Evolutionary conservation across 441 rosid species (phyloP).

Genomic region (Syzygium malaccense): DNA sequence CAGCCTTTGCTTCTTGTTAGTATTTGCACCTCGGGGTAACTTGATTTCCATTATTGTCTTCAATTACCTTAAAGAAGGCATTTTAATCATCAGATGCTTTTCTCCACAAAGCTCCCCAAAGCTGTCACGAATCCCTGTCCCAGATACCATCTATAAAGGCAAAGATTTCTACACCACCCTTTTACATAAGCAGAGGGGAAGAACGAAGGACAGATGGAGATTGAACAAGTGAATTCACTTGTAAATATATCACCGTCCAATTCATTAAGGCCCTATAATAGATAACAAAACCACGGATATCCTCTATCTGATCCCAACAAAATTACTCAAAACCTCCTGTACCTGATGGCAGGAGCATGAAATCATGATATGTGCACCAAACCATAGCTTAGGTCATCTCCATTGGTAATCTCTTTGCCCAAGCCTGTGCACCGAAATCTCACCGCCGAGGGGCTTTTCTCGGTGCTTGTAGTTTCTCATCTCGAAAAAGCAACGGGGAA

Average conservation of each 20-base stretch:
- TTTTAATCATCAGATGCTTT: background rate
- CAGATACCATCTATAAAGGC: background rate
- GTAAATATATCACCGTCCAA: background rate
- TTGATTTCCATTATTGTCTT: background rate
- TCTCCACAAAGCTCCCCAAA: background rate
- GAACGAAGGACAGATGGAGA: background rate
- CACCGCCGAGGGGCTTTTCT: background rate
- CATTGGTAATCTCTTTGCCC: background rate
- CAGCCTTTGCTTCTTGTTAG: background rate
- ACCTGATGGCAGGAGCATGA: background rate
- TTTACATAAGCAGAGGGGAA: background rate
- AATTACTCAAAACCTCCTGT: background rate
- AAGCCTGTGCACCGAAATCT: background rate
- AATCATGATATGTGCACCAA: background rate
- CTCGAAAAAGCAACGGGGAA: background rate
- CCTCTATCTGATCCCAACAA: background rate
- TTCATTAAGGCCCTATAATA: background rate
- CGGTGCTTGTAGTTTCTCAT: background rate
- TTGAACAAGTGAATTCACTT: background rate
- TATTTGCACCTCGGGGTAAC: background rate
- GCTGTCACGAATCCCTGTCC: background rate
- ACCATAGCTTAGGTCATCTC: background rate
- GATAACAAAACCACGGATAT: background rate
- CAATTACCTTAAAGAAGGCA: background rate
- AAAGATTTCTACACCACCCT: background rate